Conservation (phyloP, 2,329 filamentous ascomycete species). For the Emericellopsis cladophorae region DNA sequence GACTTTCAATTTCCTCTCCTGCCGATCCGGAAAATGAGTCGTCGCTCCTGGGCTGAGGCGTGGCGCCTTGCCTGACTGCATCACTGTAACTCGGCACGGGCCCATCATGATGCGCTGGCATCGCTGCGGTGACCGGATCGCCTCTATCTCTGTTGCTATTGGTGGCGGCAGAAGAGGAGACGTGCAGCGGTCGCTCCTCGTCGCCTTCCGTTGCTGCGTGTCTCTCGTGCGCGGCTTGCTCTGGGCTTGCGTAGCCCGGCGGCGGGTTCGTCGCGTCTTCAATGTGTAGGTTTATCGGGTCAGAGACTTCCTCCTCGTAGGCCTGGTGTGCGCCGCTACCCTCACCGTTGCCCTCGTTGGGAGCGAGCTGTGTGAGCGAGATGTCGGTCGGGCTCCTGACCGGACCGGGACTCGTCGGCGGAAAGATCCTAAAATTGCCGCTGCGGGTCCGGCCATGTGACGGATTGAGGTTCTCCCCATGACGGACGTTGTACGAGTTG, state of each 20-base stretch:
- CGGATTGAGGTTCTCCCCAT: constrained; percentile 18
- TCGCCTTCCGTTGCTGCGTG: constrained; percentile 45
- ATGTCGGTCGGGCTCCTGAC: constrained; percentile 90
- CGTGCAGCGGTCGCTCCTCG: constrained; percentile 35
- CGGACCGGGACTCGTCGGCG: constrained; percentile 78
- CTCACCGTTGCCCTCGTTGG: constrained; percentile 59
- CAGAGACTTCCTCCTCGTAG: constrained; percentile 18
- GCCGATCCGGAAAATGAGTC: no score
- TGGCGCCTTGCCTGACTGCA: constrained; percentile 44
- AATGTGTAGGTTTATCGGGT: constrained; percentile 25
- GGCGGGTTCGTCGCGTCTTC: constrained; percentile 50
- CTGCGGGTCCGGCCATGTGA: constrained; percentile 64
- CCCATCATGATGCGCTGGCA: constrained; percentile 29
- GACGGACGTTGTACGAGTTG: constrained; percentile 23
- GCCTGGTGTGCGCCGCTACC: constrained; percentile 15
- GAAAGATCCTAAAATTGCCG: constrained; percentile 62
- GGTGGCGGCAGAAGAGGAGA: no score
- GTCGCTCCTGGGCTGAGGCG: background rate
- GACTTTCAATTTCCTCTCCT: no score
- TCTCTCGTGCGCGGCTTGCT: constrained; percentile 36
- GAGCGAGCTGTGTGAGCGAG: constrained; percentile 75
- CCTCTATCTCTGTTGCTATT: constrained; percentile 34
- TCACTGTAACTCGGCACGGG: constrained; percentile 74
- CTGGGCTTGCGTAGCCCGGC: constrained; percentile 59
- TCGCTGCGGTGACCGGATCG: constrained; percentile 29